These are phyloP conservation scores for Tripidium arundinaceum DNA, from an alignment of 202 grass and related monocot genomes.

Conservation along the genomic window DNA sequence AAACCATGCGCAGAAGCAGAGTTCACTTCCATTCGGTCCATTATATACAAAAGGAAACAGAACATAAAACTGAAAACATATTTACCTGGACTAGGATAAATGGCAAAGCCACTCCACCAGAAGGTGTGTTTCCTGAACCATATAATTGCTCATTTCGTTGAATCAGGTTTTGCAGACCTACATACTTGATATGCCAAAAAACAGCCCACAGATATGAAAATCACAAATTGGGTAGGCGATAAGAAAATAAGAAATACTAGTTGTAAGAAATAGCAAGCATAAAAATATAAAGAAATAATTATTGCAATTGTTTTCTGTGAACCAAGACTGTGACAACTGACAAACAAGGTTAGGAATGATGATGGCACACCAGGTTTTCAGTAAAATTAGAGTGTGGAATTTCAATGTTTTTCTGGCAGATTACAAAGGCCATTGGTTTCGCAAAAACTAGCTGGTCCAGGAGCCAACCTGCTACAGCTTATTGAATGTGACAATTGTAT, in stretches of 20 bases:
- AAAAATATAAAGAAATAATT: background rate
- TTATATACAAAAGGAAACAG: background rate
- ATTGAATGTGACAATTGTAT: background rate
- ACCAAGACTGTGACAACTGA: background rate
- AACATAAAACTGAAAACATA: background rate
- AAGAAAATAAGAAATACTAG: background rate
- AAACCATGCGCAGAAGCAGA: background rate
- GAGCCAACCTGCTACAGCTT: background rate
- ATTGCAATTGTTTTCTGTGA: background rate
- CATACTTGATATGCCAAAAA: slow-evolving; percentile 52
- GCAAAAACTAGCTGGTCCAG: background rate
- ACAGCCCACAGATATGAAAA: slow-evolving; percentile 3
- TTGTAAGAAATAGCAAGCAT: background rate
- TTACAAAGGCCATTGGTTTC: background rate
- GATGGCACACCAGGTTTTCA: background rate
- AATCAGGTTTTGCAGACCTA: slow-evolving; percentile 85
- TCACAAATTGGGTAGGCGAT: slow-evolving; percentile 10
- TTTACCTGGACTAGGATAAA: slow-evolving; percentile 97
- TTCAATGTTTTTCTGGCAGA: background rate
- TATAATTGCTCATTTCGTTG: slow-evolving; percentile 71
- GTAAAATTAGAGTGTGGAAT: background rate
- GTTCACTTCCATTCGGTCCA: background rate
- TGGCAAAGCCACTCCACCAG: slow-evolving; percentile 86
- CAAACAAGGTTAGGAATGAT: background rate
- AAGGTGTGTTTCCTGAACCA: slow-evolving; percentile 75